These are phyloP conservation scores for Euphorbia tirucalli DNA, from an alignment of 345 rosid species.

Conservation along the genomic window DNA sequence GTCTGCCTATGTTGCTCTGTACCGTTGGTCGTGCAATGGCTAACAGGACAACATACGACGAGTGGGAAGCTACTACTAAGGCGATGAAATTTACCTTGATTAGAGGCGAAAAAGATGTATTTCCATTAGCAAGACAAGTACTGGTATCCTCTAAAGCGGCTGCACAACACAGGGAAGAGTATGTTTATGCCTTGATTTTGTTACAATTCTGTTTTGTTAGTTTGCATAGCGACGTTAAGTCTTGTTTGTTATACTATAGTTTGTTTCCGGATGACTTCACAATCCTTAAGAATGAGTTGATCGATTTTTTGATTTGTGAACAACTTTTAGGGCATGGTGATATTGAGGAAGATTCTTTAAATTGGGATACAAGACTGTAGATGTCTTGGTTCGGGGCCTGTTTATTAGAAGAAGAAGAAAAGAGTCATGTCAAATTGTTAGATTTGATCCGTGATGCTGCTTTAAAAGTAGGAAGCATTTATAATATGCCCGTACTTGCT, in stretches of 20 bases:
- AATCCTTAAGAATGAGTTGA: not conserved
- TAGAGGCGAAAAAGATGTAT: too few relatives aligned
- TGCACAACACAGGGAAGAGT: not conserved
- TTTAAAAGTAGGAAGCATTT: not conserved
- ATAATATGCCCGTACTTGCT: not conserved
- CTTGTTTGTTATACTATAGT: not conserved
- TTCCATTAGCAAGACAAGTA: too few relatives aligned
- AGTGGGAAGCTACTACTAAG: not conserved
- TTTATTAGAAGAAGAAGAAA: conserved; percentile 1
- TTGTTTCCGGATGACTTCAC: not conserved
- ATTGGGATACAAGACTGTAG: not conserved
- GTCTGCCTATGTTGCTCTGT: not conserved
- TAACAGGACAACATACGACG: not conserved
- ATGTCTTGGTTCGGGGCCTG: not conserved
- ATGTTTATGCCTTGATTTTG: not conserved
- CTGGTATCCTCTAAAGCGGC: too few relatives aligned
- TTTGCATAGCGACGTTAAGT: not conserved
- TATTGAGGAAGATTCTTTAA: not conserved
- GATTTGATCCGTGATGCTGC: not conserved
- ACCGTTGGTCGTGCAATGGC: not conserved
- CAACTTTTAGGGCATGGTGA: not conserved
- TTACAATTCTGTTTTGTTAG: not conserved
- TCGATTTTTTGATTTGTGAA: not conserved
- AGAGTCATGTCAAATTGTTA: not conserved
- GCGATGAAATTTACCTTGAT: too few relatives aligned